Conservation (phyloP, 2,329 filamentous ascomycete genomes). For the Clonostachys chloroleuca region DNA sequence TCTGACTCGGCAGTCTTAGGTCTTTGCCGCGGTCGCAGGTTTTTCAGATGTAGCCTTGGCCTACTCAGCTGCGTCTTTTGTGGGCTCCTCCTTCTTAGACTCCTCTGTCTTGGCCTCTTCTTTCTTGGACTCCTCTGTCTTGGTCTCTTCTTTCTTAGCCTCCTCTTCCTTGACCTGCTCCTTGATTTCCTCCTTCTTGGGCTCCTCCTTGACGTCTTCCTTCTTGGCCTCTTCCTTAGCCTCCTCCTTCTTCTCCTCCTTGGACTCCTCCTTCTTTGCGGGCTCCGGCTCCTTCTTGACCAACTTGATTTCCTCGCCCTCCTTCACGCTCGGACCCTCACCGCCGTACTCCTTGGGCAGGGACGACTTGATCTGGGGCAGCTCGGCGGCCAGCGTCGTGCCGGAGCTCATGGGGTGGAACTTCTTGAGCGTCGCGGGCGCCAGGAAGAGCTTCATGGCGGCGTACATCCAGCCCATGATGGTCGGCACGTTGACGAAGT, state of each 20-base stretch:
- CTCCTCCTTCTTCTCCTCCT: neutral
- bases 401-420: slow-evolving; percentile 77
- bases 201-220: neutral
- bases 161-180: neutral
- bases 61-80: too few relatives aligned
- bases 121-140: too few relatives aligned
- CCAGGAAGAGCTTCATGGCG: slow-evolving; percentile 71
- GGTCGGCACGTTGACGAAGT: slow-evolving; percentile 89
- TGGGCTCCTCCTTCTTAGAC: slow-evolving; percentile 5
- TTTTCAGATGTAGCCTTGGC: too few relatives aligned
- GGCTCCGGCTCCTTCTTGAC: slow-evolving; percentile 4
- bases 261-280: neutral
- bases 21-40: too few relatives aligned
- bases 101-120: neutral
- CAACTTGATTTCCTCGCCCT: slow-evolving; percentile 21
- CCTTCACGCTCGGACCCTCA: slow-evolving; percentile 43
- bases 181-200: neutral
- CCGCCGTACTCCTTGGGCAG: slow-evolving; percentile 80
- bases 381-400: slow-evolving; percentile 57
- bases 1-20: too few relatives aligned
- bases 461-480: slow-evolving; percentile 87
- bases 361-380: slow-evolving; percentile 53
- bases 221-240: slow-evolving; percentile 4
- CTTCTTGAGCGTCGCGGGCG: slow-evolving; percentile 70
- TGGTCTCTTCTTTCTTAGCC: slow-evolving; percentile 1